Evolutionary conservation across 192 early-diverging fungal genomes (phyloP), one percentile per base, ranked within the genome.

Genomic region (Linnemannia exigua): DNA sequence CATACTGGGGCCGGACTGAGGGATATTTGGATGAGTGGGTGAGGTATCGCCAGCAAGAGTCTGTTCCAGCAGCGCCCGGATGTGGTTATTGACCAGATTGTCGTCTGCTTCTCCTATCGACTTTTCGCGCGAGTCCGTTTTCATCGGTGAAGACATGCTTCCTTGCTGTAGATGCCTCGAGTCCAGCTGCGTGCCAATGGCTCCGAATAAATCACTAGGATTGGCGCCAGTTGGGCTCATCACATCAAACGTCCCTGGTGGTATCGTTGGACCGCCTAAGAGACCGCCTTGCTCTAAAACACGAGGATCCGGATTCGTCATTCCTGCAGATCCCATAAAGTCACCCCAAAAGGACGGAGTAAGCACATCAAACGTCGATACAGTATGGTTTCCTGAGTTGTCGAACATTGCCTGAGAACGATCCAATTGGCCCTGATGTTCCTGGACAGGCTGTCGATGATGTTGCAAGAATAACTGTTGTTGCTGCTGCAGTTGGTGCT

Each of bases 291-390:
- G 58, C 58, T 33, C 58, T 25, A 63, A 63, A 31, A 22, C 58
- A 14, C 58, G 58, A 63, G 58, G 28, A 12, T 31, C 58, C 15
- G 58, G 1, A 31, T 63, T 63, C 58, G 58, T 33, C 58, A 63
- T 63, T 31, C 58, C 58, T 28, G 25, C 28, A 31, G 25, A 31
- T 28, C 28, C 58, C 58, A 36, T 50, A 25, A 84, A 68, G 15
- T 79, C 76, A n/a, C 51, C 31, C 82, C 82, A 84, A 22, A 79
- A 84, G 19, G 76, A 68, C 3, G 82, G 50, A 50, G 58, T 67
- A 14, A 76, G 52, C 3, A 46, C 70, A 38, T 76, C 54, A 22
- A 63, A 58, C 19, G 31, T 35, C 4, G 22, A 20, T 44, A 67
- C 35, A 31, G 80, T 28, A 33, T 46, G 70, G 44, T 3, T 67